Evolutionary conservation across 2,329 filamentous ascomycete genomes (phyloP).

Genomic region (Cercospora canescens): DNA sequence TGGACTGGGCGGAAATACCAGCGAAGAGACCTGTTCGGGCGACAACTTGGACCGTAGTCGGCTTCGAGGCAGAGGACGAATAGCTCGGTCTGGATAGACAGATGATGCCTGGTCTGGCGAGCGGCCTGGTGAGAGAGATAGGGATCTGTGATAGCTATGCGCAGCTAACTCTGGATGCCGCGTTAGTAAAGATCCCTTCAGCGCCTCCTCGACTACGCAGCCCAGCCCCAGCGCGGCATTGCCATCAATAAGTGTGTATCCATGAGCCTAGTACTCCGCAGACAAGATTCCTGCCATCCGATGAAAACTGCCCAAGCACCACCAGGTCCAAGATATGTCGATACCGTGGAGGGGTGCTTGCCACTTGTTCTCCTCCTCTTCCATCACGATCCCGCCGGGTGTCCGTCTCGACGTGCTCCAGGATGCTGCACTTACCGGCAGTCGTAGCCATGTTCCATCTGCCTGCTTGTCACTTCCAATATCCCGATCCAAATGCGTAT

Average conservation of each 20-base stretch:
- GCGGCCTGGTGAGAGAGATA: slow-evolving; percentile 29
- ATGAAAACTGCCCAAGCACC: not conserved
- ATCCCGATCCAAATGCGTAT: not conserved
- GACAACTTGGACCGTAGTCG: slow-evolving; percentile 85
- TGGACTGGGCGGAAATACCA: slow-evolving; percentile 78
- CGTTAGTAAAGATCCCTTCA: slow-evolving; percentile 14
- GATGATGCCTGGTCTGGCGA: slow-evolving; percentile 70
- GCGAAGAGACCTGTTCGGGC: slow-evolving; percentile 77
- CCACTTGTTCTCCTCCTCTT: slow-evolving; percentile 6
- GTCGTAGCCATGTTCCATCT: slow-evolving; percentile 27
- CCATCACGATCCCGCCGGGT: not conserved
- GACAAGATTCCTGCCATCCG: not conserved
- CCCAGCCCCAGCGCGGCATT: not conserved
- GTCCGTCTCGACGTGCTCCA: not conserved
- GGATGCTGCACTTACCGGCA: slow-evolving; percentile 19
- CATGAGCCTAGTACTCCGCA: not conserved
- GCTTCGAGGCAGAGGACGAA: slow-evolving; percentile 87
- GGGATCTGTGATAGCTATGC: slow-evolving; percentile 29
- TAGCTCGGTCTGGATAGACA: slow-evolving; percentile 84
- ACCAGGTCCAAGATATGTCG: not conserved
- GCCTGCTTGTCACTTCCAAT: not conserved
- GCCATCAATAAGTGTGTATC: not conserved
- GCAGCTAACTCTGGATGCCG: slow-evolving; percentile 23
- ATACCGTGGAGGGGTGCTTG: not conserved
- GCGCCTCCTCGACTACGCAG: not conserved